Conservation (phyloP, 2,329 filamentous ascomycete species). For the Neopestalotiopsis clavispora region DNA sequence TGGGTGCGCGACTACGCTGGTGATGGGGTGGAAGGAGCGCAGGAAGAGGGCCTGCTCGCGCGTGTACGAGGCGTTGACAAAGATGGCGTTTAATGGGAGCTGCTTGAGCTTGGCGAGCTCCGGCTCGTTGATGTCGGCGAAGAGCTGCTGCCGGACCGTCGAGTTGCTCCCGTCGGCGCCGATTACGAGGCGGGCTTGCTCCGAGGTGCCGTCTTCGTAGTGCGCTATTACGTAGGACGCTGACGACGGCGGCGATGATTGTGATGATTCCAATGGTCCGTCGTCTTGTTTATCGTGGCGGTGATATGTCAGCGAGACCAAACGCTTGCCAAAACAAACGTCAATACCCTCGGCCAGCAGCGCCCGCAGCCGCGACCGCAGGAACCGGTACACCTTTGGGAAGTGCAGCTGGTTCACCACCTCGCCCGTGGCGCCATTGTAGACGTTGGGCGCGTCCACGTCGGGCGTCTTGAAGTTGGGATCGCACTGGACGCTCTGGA, state of each 20-base stretch:
- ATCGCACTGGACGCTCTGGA: constrained; percentile 24
- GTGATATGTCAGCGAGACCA: constrained; percentile 38
- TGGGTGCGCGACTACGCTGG: constrained; percentile 47
- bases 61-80: constrained; percentile 46
- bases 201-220: constrained; percentile 36
- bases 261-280: no score
- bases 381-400: constrained; percentile 25
- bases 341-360: constrained; percentile 39
- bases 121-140: constrained; percentile 27
- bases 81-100: constrained; percentile 49
- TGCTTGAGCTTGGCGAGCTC: constrained; percentile 36
- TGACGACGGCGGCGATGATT: no score
- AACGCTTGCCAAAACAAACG: constrained; percentile 42
- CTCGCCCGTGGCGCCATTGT: constrained; percentile 30
- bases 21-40: constrained; percentile 48
- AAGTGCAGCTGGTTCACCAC: constrained; percentile 20
- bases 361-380: constrained; percentile 40
- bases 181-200: constrained; percentile 34
- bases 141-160: constrained; percentile 31
- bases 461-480: constrained; percentile 21
- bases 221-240: constrained; percentile 29
- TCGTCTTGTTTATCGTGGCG: constrained; percentile 25
- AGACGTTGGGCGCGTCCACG: constrained; percentile 19
- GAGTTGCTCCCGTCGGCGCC: constrained; percentile 41
- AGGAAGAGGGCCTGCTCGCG: constrained; percentile 47